Evolutionary conservation across 1,284 basidiomycete species (phyloP), one percentile per base, ranked within the genome.

Genomic region (Pseudozyma thailandica): DNA sequence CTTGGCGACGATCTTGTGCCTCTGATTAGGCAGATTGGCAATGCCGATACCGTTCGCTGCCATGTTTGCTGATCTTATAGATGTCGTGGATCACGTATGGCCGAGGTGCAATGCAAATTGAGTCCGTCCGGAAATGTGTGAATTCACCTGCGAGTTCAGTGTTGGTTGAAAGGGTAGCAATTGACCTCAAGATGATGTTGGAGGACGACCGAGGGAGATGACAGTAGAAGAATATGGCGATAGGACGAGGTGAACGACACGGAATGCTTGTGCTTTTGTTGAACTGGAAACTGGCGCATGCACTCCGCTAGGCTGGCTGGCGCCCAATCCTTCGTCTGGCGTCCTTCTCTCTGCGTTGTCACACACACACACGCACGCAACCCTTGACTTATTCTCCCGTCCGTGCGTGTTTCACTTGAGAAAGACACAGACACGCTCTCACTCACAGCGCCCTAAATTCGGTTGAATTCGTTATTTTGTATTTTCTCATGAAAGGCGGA

Each of bases 11-110:
- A 82, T 81, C 62, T 79, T 78, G 78, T 82, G 81, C 47, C 80
- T 61, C 89, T 98, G 95, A 88, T 98, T 98, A 65, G 95, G 95
- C 78, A 98, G 87, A 86, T 98, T 98, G 84, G 90, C 90, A 82
- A 93, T 94, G 76, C 84, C 70, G 41, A 72, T 72, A 15, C 70
- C 70, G 56, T 75, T 72, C 27, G 59, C 45, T n/a, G 72, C 63
- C 72, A 75, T 75, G n/a, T 43, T 65, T 47, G 45, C 49, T 35
- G 12, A 21, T 21, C 28, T 23, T 9, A 2, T 20, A 16, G 41
- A n/a, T 43, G 30, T 9, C 13, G 26, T 37, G 50, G 10, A 10
- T 33, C 18, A 30, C 23, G n/a, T 28, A n/a, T 23, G 18, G 25
- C 9, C 10, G 20, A 27, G 33, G 28, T 10, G 31, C 3, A n/a